phyloP scores from a whole-genome alignment of 2,329 filamentous ascomycete species.

The Orbilia ellipsospora region DNA sequence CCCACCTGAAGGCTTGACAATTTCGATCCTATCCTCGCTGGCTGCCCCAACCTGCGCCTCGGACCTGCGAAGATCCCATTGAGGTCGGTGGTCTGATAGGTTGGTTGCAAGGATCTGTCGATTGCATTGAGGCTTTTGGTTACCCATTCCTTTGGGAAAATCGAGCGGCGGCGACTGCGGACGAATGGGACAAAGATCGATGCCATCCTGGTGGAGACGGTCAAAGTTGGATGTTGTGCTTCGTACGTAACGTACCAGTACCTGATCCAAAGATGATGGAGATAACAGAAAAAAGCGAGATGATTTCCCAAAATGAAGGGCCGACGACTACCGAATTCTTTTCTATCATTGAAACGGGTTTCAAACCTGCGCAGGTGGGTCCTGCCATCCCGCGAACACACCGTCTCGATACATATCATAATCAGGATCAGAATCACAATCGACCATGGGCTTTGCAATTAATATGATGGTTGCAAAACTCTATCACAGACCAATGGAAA shows the following conservation, averaged over 20 bases:
- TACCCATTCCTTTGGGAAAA: constrained; percentile 47
- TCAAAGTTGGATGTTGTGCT: not conserved
- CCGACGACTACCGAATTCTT: constrained; percentile 11
- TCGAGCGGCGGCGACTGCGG: constrained; percentile 48
- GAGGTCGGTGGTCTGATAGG: constrained; percentile 43
- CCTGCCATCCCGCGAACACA: constrained; percentile 39
- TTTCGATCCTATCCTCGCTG: constrained; percentile 15
- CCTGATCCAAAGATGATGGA: constrained; percentile 8
- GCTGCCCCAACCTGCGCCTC: constrained; percentile 16
- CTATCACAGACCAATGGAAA: not conserved
- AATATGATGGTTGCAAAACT: too few relatives aligned
- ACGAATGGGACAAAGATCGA: constrained; percentile 37
- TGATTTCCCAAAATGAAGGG: constrained; percentile 5
- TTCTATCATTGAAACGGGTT: constrained; percentile 56
- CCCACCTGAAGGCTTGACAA: constrained; percentile 33
- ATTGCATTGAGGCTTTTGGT: constrained; percentile 44
- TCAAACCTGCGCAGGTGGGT: constrained; percentile 34
- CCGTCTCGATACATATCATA: constrained; percentile 33
- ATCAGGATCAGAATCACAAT: not conserved
- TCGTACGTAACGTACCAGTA: constrained; percentile 12
- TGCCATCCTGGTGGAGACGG: constrained; percentile 15
- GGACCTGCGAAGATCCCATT: constrained; percentile 36
- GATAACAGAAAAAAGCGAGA: not conserved
- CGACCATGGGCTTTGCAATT: too few relatives aligned
- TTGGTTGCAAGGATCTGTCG: constrained; percentile 41